phyloP scores from a whole-genome alignment of 805 yeast species.

The Saccharomycopsis microspora region DNA sequence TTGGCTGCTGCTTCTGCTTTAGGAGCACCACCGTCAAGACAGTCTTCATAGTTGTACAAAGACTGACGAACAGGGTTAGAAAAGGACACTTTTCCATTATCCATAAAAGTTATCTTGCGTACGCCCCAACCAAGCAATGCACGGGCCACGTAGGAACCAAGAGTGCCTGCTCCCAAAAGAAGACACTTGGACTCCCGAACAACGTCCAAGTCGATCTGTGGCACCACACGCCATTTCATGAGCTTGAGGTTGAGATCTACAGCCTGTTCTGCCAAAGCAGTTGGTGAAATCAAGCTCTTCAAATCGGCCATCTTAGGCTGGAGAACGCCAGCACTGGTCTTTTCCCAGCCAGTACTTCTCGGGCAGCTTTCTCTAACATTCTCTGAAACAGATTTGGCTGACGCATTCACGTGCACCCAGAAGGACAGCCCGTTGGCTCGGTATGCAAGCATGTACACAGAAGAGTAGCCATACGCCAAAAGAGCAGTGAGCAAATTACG shows the following conservation, averaged over 20 bases:
- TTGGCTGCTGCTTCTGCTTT: slow-evolving; percentile 76
- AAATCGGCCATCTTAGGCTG: slow-evolving; percentile 80
- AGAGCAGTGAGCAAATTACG: slow-evolving; percentile 47
- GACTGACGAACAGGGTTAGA: slow-evolving; percentile 97
- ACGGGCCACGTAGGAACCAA: slow-evolving; percentile 86
- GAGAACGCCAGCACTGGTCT: slow-evolving; percentile 58
- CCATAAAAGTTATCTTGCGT: slow-evolving; percentile 74
- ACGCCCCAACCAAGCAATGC: slow-evolving; percentile 94
- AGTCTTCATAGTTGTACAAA: slow-evolving; percentile 70
- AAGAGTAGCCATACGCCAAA: slow-evolving; percentile 23
- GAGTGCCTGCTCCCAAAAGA: slow-evolving; percentile 90
- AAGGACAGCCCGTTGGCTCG: slow-evolving; percentile 26
- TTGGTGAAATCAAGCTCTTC: slow-evolving; percentile 71
- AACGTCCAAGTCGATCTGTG: slow-evolving; percentile 59
- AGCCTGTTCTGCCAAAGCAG: slow-evolving; percentile 78
- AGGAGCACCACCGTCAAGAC: slow-evolving; percentile 58
- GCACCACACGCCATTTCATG: slow-evolving; percentile 96
- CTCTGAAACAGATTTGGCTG: slow-evolving; percentile 1
- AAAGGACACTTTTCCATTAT: slow-evolving; percentile 78
- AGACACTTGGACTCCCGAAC: slow-evolving; percentile 53
- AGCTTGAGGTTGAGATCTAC: slow-evolving; percentile 81
- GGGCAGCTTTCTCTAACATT: slow-evolving; percentile 20
- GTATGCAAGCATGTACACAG: slow-evolving; percentile 29
- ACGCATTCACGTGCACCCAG: slow-evolving; percentile 19
- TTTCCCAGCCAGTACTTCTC: slow-evolving; percentile 81